phyloP scores from a whole-genome alignment of 495 filamentous ascomycete genomes.

The Trichodelitschia bisporula region DNA sequence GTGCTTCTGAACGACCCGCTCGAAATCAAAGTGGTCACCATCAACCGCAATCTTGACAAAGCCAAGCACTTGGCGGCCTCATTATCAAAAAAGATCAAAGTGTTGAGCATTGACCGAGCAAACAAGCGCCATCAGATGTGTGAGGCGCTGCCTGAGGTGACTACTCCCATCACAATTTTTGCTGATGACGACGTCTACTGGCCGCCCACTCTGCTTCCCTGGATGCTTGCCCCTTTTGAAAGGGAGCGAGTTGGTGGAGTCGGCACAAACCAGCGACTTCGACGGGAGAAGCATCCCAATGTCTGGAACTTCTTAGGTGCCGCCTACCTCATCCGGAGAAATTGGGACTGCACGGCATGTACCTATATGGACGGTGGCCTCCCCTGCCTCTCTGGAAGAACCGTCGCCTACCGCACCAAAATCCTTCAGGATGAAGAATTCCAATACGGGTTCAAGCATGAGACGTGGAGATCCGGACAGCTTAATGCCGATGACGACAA shows the following conservation, averaged over 20 bases:
- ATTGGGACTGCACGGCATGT: constrained; percentile 75
- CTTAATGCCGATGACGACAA: constrained; percentile 47
- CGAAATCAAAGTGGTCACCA: constrained; percentile 37
- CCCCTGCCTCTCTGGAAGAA: constrained; percentile 70
- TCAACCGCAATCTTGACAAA: constrained; percentile 32
- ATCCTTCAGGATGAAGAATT: constrained; percentile 62
- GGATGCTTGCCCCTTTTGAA: constrained; percentile 71
- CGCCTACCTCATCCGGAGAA: constrained; percentile 58
- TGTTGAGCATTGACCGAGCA: constrained; percentile 19
- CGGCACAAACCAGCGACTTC: constrained; percentile 59
- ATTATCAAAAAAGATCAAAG: constrained; percentile 20
- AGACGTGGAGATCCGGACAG: constrained; percentile 27
- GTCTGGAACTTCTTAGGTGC: constrained; percentile 60
- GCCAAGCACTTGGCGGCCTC: constrained; percentile 27
- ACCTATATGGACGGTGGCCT: constrained; percentile 68
- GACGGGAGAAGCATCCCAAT: constrained; percentile 31
- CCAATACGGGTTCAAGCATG: constrained; percentile 31
- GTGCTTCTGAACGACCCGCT: constrained; percentile 29
- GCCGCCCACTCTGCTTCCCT: constrained; percentile 49
- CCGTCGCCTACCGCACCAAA: constrained; percentile 55
- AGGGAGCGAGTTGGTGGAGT: constrained; percentile 44
- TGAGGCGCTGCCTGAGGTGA: constrained; percentile 50
- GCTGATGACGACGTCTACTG: constrained; percentile 77
- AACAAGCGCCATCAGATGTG: constrained; percentile 77
- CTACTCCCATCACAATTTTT: constrained; percentile 51